Evolutionary conservation across 2,329 filamentous ascomycete genomes (phyloP), one percentile per base, ranked within the genome.

Genomic region (Graphiopsis chlorocephala): DNA sequence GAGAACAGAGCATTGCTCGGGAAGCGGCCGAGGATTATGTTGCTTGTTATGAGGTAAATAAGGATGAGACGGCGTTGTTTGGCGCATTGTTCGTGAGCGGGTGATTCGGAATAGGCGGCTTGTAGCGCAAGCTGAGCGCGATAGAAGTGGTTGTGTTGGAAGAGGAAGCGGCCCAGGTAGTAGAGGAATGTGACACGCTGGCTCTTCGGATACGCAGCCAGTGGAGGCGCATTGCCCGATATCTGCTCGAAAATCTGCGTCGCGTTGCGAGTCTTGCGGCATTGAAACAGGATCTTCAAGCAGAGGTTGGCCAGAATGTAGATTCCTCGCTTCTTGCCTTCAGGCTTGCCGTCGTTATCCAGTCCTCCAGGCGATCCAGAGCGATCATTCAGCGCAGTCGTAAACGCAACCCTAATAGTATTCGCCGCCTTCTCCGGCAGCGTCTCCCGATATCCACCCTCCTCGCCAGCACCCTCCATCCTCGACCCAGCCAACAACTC

Each of bases 151-250:
- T 88, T 90, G 76, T 92, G 93, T 68, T 91, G 88, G 75, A 96
- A 92, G 73, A 93, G 88, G 78, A 94, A 97, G 65, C 93, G 89
- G 20, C 94, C 94, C 6, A 98, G 88, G 75, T 97, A 97, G 80
- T 97, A 97, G 15, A 98, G 88, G 72, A 93, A 98, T 3, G 93
- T 96, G 59, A 97, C 92, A 57, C 93, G 87, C 75, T 98, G 91
- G 6, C 90, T 86, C 25, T 91, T 92, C 2, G 93, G 92, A 73
- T 96, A 98, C 60, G 91, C 85, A 1, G 86, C 84, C 14, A 98
- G 80, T 0, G 92, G 91, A 0, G 93, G 93, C 0, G 91, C 93
- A 69, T 91, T 90, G 64, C 90, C 88, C 58, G 88, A 89, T 68
- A 97, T 94, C 74, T 95, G 96, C 69, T 88, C 89, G 74, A 97